Percentiles rank a stretch among this genome's conserved stretches.
phyloP scores from a whole-genome alignment of 2,329 filamentous ascomycete species.

The Beauveria pseudobassiana region DNA sequence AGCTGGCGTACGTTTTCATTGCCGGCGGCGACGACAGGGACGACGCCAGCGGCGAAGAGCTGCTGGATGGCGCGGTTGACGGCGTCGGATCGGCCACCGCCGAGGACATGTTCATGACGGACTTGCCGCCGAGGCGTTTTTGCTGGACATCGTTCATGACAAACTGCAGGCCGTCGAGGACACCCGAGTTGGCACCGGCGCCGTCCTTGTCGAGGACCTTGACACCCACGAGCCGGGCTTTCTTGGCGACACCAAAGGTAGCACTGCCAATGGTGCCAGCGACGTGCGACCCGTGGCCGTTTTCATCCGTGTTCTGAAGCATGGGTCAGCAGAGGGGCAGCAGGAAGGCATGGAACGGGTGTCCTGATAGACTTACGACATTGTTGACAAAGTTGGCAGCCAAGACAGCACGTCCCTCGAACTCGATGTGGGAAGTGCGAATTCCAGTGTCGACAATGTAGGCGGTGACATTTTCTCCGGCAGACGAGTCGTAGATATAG shows the following conservation, averaged over 20 bases:
- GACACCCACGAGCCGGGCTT: conserved; percentile 39
- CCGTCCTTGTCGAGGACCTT: conserved; percentile 41
- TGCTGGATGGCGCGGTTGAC: conserved; percentile 49
- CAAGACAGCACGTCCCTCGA: conserved; percentile 38
- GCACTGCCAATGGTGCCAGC: conserved; percentile 47
- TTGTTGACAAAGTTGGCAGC: conserved; percentile 39
- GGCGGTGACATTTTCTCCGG: conserved; percentile 41
- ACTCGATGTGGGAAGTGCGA: conserved; percentile 39
- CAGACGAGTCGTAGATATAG: conserved; percentile 36
- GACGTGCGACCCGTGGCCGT: conserved; percentile 51
- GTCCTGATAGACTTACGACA: conserved; percentile 23
- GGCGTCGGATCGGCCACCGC: conserved; percentile 39
- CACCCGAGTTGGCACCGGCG: conserved; percentile 28
- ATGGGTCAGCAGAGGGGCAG: neutral
- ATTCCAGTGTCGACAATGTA: conserved; percentile 56
- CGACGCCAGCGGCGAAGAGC: conserved; percentile 42
- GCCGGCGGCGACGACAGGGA: conserved; percentile 53
- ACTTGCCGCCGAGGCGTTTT: conserved; percentile 39
- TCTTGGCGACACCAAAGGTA: conserved; percentile 51
- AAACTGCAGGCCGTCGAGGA: conserved; percentile 54
- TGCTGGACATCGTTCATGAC: conserved; percentile 38
- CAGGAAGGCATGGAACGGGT: neutral
- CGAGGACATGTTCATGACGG: conserved; percentile 60
- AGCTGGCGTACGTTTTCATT: conserved; percentile 39
- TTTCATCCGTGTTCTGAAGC: conserved; percentile 36